phyloP scores from a whole-genome alignment of 768 basidiomycete genomes.

The Lactifluus hygrophoroides region DNA sequence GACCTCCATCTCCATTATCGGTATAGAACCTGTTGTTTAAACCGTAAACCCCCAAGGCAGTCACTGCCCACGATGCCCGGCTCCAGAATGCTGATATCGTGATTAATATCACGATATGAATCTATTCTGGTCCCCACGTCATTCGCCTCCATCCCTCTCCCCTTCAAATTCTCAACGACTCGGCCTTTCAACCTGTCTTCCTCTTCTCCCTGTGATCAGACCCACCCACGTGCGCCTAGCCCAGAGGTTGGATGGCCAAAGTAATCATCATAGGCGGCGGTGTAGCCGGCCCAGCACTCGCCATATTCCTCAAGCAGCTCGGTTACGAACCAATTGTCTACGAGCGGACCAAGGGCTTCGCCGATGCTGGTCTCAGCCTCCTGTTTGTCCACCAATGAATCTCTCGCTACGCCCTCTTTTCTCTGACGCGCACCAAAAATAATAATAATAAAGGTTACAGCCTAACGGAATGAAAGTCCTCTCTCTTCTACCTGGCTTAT shows the following conservation, averaged over 20 bases:
- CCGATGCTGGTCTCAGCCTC: constrained; percentile 18
- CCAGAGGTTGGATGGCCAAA: constrained; percentile 5
- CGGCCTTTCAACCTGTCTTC: not conserved
- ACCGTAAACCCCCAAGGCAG: not conserved
- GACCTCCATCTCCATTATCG: not conserved
- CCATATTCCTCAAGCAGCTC: constrained; percentile 18
- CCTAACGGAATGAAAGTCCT: constrained; percentile 18
- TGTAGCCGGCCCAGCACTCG: constrained; percentile 18
- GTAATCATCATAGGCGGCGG: constrained; percentile 19
- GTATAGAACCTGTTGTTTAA: not conserved
- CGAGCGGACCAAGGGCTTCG: constrained; percentile 8
- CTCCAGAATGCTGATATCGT: not conserved
- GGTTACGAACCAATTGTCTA: constrained; percentile 18
- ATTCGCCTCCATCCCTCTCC: not conserved
- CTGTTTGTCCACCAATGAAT: not conserved
- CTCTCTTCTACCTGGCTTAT: constrained; percentile 9
- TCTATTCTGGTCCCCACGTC: not conserved
- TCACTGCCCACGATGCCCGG: constrained; percentile 1
- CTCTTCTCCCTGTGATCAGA: not conserved
- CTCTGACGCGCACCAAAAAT: not conserved
- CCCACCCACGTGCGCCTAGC: not conserved
- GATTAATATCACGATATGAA: not conserved
- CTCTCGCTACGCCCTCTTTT: not conserved
- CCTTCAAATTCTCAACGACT: not conserved
- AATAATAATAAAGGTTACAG: constrained; percentile 19